Conservation (phyloP, 1,284 basidiomycete genomes). For the Pseudozyma sp. region DNA sequence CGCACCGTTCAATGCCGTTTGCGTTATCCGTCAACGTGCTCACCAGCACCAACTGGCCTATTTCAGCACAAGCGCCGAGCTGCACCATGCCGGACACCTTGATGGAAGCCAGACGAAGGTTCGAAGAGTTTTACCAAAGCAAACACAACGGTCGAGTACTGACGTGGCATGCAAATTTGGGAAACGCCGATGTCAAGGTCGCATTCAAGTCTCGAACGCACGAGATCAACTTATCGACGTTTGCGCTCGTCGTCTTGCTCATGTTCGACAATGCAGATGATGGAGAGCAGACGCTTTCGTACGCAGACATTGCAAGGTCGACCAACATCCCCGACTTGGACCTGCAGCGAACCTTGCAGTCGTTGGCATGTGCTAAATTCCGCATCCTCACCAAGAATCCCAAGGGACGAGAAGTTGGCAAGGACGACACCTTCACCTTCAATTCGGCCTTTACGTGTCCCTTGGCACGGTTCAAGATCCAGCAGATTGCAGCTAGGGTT, state of each 20-base stretch:
- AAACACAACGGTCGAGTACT: conserved; percentile 89
- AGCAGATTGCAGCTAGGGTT: conserved; percentile 85
- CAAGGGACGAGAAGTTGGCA: conserved; percentile 82
- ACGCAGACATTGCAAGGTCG: conserved; percentile 36
- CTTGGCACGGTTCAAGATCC: conserved; percentile 92
- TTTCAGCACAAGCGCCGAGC: conserved; percentile 50
- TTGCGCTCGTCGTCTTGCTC: conserved; percentile 86
- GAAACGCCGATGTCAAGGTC: conserved; percentile 88
- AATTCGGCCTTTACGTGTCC: conserved; percentile 83
- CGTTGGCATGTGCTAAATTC: conserved; percentile 95
- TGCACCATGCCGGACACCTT: conserved; percentile 54
- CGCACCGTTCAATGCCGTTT: conserved; percentile 75
- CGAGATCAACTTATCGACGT: conserved; percentile 93
- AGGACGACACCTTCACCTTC: conserved; percentile 87
- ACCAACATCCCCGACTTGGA: conserved; percentile 78
- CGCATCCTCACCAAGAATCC: conserved; percentile 93
- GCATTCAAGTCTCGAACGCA: conserved; percentile 83
- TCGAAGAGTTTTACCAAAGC: conserved; percentile 89
- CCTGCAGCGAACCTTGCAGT: conserved; percentile 90
- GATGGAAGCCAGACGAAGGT: conserved; percentile 73
- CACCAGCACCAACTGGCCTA: conserved; percentile 67
- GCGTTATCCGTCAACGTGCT: conserved; percentile 75
- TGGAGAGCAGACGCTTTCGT: conserved; percentile 30
- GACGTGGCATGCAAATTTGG: conserved; percentile 93
- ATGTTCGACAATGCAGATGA: conserved; percentile 78